Percentiles rank a stretch among this genome's conserved stretches.
Conservation (phyloP, 495 filamentous ascomycete genomes). For the Podospora sp. region DNA sequence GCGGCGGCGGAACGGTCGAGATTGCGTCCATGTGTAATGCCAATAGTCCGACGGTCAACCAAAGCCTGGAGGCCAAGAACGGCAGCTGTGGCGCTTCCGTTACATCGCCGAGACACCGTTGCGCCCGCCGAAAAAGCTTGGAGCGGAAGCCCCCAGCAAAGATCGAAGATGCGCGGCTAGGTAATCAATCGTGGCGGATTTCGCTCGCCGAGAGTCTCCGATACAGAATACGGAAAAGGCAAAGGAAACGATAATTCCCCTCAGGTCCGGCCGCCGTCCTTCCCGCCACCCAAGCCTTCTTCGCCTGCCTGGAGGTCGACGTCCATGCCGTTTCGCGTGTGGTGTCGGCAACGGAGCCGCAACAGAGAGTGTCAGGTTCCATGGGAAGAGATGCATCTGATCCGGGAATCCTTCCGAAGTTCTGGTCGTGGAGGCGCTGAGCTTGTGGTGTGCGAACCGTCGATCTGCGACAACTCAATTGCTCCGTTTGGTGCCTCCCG, state of each 20-base stretch:
- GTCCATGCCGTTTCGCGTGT: neutral
- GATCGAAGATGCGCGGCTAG: slow-evolving; percentile 35
- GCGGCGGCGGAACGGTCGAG: slow-evolving; percentile 7
- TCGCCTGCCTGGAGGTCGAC: neutral
- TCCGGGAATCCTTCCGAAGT: slow-evolving; percentile 5
- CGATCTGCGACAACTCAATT: neutral
- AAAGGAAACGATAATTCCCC: slow-evolving; percentile 15
- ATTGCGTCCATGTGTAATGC: slow-evolving; percentile 19
- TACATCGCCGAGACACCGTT: slow-evolving; percentile 14
- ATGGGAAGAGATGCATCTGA: neutral
- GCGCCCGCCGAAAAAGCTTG: slow-evolving; percentile 5
- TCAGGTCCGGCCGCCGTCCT: slow-evolving; percentile 16
- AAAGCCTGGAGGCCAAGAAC: slow-evolving; percentile 4
- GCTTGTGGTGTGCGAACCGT: slow-evolving; percentile 1
- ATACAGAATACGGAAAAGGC: slow-evolving; percentile 11
- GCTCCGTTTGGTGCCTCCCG: slow-evolving; percentile 1
- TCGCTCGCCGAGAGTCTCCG: slow-evolving; percentile 15
- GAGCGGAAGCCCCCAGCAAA: neutral
- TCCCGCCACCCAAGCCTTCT: slow-evolving; percentile 12
- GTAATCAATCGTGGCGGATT: slow-evolving; percentile 28
- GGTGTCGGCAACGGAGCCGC: neutral
- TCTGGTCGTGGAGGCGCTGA: neutral
- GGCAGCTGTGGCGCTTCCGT: slow-evolving; percentile 9
- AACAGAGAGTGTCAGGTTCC: neutral
- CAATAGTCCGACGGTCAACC: slow-evolving; percentile 17